Base-by-base conservation (phyloP, 352 stramenopile species). In the Hyaloperonospora brassicae region DNA sequence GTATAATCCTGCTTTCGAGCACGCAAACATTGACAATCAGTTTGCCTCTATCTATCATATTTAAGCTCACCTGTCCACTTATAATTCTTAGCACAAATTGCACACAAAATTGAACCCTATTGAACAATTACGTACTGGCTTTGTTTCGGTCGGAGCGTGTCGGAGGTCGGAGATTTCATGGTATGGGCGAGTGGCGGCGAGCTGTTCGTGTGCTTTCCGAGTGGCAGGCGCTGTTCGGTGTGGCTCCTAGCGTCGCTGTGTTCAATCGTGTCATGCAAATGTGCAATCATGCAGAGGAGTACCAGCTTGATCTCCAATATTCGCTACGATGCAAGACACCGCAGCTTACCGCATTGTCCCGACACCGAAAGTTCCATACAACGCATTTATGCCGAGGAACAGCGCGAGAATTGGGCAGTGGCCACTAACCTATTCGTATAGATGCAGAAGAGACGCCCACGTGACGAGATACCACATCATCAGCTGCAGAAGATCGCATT, bases 401-500 rank as follows among this genome's bases (percentile, higher is more conserved):
- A 88, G 52, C n/a, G n/a, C n/a, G n/a, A n/a, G n/a, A n/a, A n/a
- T n/a, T n/a, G n/a, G n/a, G n/a, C n/a, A n/a, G n/a, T 60, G 58
- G 81, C 81, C 21, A 87, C 77, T 24, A 65, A 85, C 47, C 35
- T 84, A 27, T 92, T 92, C 38, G 66, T 89, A n/a, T 68, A 85
- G 44, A 92, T 92, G 81, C 63, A 85, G 21, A 73, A 79, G 2
- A 76, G 64, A 34, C 84, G 61, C 25, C 48, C 54, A 35, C 60
- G 59, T 7, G 80, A 87, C 30, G 76, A 86, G 2, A 74, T 87
- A 13, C 61, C 66, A 9, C 61, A 66, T 7, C 47, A 68, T 6
- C 60, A 78, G 23, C 52, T 91, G 23, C 64, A 79, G 13, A 77
- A 76, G 35, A 83, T 89, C 39, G 78, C 74, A 8, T n/a, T n/a